A percentile compares a stretch with the other conserved stretches of the same genome.
Conservation (phyloP, 164 flowering plant species). For the Dillenia suffruticosa region DNA sequence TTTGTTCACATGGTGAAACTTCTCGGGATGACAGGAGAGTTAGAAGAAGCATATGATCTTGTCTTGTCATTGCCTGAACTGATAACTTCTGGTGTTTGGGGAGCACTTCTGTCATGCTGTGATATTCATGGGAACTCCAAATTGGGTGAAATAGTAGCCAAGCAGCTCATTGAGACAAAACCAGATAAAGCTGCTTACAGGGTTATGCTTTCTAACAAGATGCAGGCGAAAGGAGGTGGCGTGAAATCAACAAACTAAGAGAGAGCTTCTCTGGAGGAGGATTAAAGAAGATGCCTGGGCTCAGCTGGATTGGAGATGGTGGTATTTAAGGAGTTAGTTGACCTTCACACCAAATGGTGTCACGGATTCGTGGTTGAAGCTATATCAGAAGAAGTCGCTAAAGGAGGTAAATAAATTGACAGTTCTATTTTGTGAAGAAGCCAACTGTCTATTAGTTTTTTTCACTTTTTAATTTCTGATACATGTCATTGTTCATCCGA, state of each 20-base stretch:
- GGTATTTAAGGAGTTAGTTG: neutral
- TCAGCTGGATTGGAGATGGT: conserved; percentile 44
- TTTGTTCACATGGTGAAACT: conserved; percentile 77
- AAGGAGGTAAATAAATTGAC: neutral
- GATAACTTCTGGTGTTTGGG: conserved; percentile 68
- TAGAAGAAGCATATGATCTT: conserved; percentile 65
- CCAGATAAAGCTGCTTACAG: conserved; percentile 43
- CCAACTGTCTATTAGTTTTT: neutral
- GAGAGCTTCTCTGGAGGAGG: conserved; percentile 25
- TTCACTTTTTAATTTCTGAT: neutral
- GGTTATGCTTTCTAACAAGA: conserved; percentile 73
- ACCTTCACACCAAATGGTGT: neutral
- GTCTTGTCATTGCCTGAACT: conserved; percentile 40
- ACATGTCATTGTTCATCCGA: neutral
- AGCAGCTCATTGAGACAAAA: conserved; percentile 32
- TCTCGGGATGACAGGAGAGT: conserved; percentile 64
- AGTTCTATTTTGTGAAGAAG: neutral
- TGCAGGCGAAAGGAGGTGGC: conserved; percentile 69
- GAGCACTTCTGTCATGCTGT: conserved; percentile 81
- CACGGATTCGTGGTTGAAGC: neutral
- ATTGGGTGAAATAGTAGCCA: conserved; percentile 47
- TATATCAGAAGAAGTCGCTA: too few species aligned
- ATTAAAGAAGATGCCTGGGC: conserved; percentile 46
- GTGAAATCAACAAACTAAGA: conserved; percentile 54
- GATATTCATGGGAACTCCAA: conserved; percentile 42